Conservation (phyloP, 768 basidiomycete species). For the Agaricus subrufescens region DNA sequence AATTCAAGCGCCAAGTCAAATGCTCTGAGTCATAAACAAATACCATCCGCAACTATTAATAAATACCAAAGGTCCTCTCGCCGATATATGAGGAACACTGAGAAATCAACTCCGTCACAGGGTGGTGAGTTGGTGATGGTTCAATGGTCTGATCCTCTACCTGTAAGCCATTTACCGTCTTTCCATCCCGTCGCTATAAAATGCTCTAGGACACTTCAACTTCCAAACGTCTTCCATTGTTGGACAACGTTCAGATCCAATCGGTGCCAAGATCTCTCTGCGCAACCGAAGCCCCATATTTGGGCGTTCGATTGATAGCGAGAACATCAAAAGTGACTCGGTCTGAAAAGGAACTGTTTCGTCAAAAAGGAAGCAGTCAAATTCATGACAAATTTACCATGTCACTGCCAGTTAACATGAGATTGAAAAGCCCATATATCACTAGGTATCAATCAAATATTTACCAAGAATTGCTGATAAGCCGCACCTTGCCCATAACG, state of each 20-base stretch:
- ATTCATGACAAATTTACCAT: background rate
- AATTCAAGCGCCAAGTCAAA: slow-evolving; percentile 34
- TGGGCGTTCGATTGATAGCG: background rate
- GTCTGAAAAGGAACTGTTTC: background rate
- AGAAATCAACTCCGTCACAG: slow-evolving; percentile 19
- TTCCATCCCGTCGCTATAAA: background rate
- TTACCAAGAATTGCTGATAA: background rate
- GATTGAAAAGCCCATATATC: background rate
- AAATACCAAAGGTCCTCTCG: slow-evolving; percentile 39
- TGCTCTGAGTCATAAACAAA: background rate
- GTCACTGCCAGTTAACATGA: background rate
- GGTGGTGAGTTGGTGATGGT: slow-evolving; percentile 3
- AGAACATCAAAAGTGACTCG: background rate
- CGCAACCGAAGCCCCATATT: background rate
- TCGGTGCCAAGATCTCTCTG: background rate
- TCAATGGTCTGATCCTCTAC: background rate
- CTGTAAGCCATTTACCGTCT: background rate
- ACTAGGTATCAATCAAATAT: background rate
- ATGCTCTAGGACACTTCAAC: background rate
- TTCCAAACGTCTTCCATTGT: background rate
- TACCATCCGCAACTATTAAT: slow-evolving; percentile 41
- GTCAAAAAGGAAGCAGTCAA: no score
- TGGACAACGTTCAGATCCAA: background rate
- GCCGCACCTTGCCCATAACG: background rate
- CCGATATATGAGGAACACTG: slow-evolving; percentile 43